Conservation (phyloP, 2,329 filamentous ascomycete species). For the Stenocarpella maydis region DNA sequence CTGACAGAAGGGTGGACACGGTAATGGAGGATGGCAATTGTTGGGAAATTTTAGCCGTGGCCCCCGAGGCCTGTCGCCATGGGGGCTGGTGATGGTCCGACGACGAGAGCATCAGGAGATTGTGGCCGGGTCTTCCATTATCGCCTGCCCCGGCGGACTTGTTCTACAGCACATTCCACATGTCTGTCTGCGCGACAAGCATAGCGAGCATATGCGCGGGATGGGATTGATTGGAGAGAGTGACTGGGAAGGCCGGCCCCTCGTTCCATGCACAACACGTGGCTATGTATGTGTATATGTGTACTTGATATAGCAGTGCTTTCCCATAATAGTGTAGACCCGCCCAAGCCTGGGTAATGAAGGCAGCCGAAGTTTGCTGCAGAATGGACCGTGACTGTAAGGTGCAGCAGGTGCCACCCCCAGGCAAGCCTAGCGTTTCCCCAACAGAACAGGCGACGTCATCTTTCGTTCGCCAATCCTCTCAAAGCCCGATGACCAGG, state of each 20-base stretch:
- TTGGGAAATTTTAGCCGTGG: conserved; percentile 8
- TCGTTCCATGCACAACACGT: too few species aligned
- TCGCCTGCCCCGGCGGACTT: conserved; percentile 3
- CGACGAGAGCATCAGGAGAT: conserved; percentile 24
- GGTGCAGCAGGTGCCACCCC: neutral
- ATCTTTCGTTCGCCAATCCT: neutral
- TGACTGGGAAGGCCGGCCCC: too few species aligned
- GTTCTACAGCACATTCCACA: conserved; percentile 2
- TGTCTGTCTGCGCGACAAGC: neutral
- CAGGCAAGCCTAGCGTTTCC: neutral
- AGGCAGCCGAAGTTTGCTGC: conserved; percentile 4
- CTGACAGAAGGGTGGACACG: neutral
- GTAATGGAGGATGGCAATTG: neutral
- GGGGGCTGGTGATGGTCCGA: neutral
- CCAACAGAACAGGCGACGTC: conserved; percentile 18
- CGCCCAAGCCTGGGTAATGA: conserved; percentile 27
- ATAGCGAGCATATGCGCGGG: too few species aligned
- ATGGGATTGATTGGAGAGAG: too few species aligned
- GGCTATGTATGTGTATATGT: too few species aligned
- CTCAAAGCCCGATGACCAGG: too few species aligned
- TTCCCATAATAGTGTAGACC: neutral
- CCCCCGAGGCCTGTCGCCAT: conserved; percentile 10
- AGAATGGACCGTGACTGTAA: neutral
- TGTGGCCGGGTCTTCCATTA: neutral
- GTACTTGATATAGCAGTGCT: too few species aligned